Percentiles rank a stretch among this genome's conserved stretches.
Evolutionary conservation across 345 rosid species (phyloP).

Genomic region (Cardamine resedifolia): DNA sequence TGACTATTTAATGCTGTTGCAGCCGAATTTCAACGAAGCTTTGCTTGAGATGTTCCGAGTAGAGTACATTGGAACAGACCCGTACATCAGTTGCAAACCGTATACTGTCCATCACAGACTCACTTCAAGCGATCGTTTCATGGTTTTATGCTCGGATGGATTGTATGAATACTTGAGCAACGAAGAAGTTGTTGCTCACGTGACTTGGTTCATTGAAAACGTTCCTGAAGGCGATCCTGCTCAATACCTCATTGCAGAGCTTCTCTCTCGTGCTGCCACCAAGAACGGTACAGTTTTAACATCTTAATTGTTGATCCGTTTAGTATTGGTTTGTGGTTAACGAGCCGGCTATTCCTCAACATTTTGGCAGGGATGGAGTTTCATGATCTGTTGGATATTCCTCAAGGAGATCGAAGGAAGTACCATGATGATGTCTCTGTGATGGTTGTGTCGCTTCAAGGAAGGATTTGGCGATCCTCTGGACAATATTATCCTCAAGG

Average conservation of each 20-base stretch:
- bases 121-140: conserved; percentile 78
- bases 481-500: conserved; percentile 53
- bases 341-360: neutral
- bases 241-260: conserved; percentile 88
- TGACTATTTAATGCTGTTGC: conserved; percentile 26
- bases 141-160: conserved; percentile 92
- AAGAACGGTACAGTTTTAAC: conserved; percentile 63
- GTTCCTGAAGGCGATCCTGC: conserved; percentile 99
- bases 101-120: conserved; percentile 80
- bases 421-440: conserved; percentile 96
- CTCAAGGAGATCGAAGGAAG: conserved; percentile 92
- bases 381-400: conserved; percentile 87
- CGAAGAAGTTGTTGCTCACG: conserved; percentile 95
- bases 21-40: conserved; percentile 88
- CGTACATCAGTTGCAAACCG: conserved; percentile 80
- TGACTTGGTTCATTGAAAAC: conserved; percentile 95
- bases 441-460: conserved; percentile 95
- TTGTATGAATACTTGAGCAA: conserved; percentile 93
- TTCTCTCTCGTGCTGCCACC: conserved; percentile 91
- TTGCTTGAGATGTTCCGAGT: conserved; percentile 76
- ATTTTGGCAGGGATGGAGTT: conserved; percentile 80
- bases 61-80: conserved; percentile 68
- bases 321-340: neutral
- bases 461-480: conserved; percentile 95
- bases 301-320: neutral